These are phyloP conservation scores for Kernera saxatilis DNA, from an alignment of 345 rosid genomes.

Conservation along the genomic window DNA sequence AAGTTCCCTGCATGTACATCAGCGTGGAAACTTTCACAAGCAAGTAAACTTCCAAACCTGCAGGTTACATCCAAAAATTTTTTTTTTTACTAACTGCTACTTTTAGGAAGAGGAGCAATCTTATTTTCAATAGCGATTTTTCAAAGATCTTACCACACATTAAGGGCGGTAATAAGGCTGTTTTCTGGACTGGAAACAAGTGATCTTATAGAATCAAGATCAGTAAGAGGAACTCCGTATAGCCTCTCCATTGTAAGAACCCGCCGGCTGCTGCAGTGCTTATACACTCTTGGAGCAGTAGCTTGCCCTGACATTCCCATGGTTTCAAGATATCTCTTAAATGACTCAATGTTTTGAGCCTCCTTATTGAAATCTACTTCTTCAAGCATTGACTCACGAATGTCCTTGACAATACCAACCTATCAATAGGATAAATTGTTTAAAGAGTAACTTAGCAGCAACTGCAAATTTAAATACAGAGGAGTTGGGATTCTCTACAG, in stretches of 20 bases:
- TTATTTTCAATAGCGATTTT: not conserved
- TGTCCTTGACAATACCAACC: conserved; percentile 90
- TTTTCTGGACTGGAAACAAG: conserved; percentile 83
- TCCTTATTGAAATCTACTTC: conserved; percentile 95
- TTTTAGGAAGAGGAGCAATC: not conserved
- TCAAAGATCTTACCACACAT: conserved; percentile 64
- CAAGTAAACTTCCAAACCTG: conserved; percentile 98
- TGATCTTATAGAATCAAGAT: conserved; percentile 83
- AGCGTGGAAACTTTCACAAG: conserved; percentile 94
- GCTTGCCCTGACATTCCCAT: conserved; percentile 91
- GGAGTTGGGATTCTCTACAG: not conserved
- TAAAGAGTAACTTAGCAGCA: not conserved
- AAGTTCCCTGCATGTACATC: conserved; percentile 99
- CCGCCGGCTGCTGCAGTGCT: conserved; percentile 74
- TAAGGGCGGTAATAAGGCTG: conserved; percentile 91
- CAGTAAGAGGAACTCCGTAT: conserved; percentile 97
- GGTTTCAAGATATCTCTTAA: conserved; percentile 71
- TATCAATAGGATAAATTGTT: conserved; percentile 21
- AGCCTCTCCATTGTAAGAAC: conserved; percentile 96
- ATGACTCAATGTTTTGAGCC: conserved; percentile 73
- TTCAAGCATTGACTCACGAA: conserved; percentile 94
- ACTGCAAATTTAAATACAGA: not conserved
- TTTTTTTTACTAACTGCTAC: not conserved
- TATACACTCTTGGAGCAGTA: conserved; percentile 85
- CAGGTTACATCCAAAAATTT: conserved; percentile 6